Base-by-base conservation (phyloP, 2,329 filamentous ascomycete genomes). In the Aspergillus sp. region DNA sequence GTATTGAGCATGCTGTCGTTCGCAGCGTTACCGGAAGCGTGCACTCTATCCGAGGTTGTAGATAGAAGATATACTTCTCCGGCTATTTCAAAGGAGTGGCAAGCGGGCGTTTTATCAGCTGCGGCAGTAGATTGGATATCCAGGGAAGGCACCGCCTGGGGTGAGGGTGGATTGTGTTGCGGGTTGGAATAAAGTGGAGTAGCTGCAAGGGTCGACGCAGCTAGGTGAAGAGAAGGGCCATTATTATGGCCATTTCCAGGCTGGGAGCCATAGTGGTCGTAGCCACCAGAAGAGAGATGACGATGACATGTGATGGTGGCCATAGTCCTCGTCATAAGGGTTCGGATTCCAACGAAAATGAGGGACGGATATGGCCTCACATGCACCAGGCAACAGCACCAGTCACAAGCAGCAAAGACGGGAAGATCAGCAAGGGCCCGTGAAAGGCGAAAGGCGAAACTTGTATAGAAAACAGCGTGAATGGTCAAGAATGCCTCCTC, bases 221-320 rank as follows among this genome's bases (percentile, higher is more conserved):
- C 51, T 41, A 59, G 52, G 33, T 52, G 56, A 24, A 62, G 52
- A 33, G 59, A 49, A 57, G 53, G 56, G 59, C 47, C 55, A 56
- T 58, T 59, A 58, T 57, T 58, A 57, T 58, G 54, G 37, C 17
- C 17, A 45, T 45, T 56, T 41, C 41, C 51, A 21, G 37, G 37
- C 17, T 57, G 57, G 45, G 48, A 23, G 21, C 47, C 41, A 44
- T 43, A 55, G 37, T 59, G 37, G 35, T 41, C 37, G 51, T 55
- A 56, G 55, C 57, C 62, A 56, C 58, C 56, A 17, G 56, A 52
- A 44, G 64, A 55, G 57, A 63, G 51, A 56, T 61, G 57, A 57
- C 54, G 63, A 61, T 61, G 62, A 55, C 69, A 71, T 70, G 68
- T 72, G 69, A 71, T 61, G 49, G 67, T 62, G 23, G 63, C 37